Evolutionary conservation across 306 rosid genomes (phyloP), one percentile per base, ranked within the genome.

Genomic region (Fagus sylvatica): DNA sequence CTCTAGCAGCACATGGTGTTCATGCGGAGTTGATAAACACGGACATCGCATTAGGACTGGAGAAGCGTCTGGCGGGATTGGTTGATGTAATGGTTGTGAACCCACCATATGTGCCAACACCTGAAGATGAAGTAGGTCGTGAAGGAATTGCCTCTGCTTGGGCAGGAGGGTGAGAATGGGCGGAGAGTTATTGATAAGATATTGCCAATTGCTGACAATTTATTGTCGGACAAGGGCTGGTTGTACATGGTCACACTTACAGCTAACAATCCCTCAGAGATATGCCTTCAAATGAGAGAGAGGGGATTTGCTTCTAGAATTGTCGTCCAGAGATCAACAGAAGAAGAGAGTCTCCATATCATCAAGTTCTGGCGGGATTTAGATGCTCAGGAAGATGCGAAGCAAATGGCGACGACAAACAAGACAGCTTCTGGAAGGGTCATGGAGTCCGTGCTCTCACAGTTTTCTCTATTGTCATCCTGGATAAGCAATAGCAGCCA

Each of bases 81-180:
- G 88, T 96, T 72, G 99, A 96, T 76, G 94, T 96, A 43, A 84
- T 96, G 79, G 93, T 93, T 57, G 99, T 96, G 80, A 96, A 96
- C 74, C 98, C 99, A 1, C 99, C 99, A 42, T 96, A 93, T 77
- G 99, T 96, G 48, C 98, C 97, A 62, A 96, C 98, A 64, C 99
- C 98, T 30, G 98, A 96, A 80, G 89, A 89, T 43, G 99, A 96
- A 83, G 98, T 93, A 10, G 96, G 97, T 19, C 72, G 85, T n/a
- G 87, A 80, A 80, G 98, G 98, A 22, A 91, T 96, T 37, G 79
- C 88, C 28, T 76, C 97, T 49, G 84, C 99, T 75, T 96, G 98
- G 98, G 99, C 98, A 1, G 99, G 99, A 4, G 99, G n/a, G 99
- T 54, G 97, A 90, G 84, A 90, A 91, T 46, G 99, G 99, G 6